Evolutionary conservation across 1,284 basidiomycete species (phyloP), one percentile per base, ranked within the genome.

Genomic region (Amylostereum areolatum): DNA sequence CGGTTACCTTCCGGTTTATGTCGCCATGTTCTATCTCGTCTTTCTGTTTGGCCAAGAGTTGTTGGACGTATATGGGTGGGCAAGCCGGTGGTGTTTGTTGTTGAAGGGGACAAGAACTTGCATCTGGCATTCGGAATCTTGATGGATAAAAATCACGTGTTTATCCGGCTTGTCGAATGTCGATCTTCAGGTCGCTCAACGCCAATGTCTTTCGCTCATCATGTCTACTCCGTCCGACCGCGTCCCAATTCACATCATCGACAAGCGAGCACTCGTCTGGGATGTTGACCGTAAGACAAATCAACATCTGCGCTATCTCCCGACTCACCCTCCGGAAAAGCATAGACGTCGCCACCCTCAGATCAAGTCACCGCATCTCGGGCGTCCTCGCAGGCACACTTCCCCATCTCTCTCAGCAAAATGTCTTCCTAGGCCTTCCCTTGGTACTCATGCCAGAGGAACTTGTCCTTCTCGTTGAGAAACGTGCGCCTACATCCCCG

Each of bases 341-440:
- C 39, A 53, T 60, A 92, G 93, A 92, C 62, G 83, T 92, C 55
- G 83, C 84, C 9, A 76, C 70, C 3, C 67, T 97, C 4, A 88
- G 95, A 43, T 81, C 87, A 33, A 68, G 83, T 54, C 83, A 97
- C 64, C 84, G 79, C 52, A 79, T 98, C 43, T 92, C 88, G 57
- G 95, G 96, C 34, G 73, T 93, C 45, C 69, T 97, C 39, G 80
- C 80, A 1, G 97, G 97, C 0, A 98, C 97, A 0, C 77, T 99
- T 24, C 95, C 97, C 2, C 90, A 95, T 62, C 78, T 98, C 0
- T 86, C 92, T 3, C 96, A 98, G 63, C 97, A 99, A 68, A 99
- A 99, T 68, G 82, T 92, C 1, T 99, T 99, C 63, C 75, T 99
- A 12, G 97, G 97, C 10, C 69, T 93, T 12, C 97, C 97, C 1